phyloP scores from a whole-genome alignment of 768 basidiomycete species.

The Dacryopinax primogenitus region DNA sequence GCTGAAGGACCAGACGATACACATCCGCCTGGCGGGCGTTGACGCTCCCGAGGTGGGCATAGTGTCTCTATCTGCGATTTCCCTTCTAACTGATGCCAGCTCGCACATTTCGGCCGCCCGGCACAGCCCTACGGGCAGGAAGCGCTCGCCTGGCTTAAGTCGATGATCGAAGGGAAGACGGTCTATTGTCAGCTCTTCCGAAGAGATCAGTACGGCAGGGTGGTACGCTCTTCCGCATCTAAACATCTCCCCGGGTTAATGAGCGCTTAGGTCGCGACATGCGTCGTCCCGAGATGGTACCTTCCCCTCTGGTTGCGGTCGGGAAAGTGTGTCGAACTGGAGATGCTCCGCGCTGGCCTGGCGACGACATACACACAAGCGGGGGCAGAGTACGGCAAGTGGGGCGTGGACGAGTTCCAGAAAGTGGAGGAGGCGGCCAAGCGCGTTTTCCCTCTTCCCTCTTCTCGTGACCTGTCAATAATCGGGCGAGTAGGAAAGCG shows the following conservation, averaged over 20 bases:
- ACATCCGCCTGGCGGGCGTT: slow-evolving; percentile 77
- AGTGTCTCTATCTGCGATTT: not conserved
- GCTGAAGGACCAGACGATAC: slow-evolving; percentile 66
- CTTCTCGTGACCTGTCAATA: not conserved
- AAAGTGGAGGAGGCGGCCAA: slow-evolving; percentile 51
- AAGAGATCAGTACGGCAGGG: slow-evolving; percentile 72
- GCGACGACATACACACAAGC: slow-evolving; percentile 62
- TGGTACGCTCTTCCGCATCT: slow-evolving; percentile 40
- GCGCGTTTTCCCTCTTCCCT: slow-evolving; percentile 30
- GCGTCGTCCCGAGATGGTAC: slow-evolving; percentile 41
- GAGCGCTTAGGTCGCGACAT: slow-evolving; percentile 48
- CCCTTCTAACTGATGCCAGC: slow-evolving; percentile 30
- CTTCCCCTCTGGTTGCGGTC: slow-evolving; percentile 39
- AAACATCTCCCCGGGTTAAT: not conserved
- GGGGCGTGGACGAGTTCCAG: slow-evolving; percentile 52
- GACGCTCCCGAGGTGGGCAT: slow-evolving; percentile 75
- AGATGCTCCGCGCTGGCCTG: slow-evolving; percentile 73
- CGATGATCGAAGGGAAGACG: slow-evolving; percentile 40
- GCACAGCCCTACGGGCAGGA: slow-evolving; percentile 66
- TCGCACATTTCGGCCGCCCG: slow-evolving; percentile 71
- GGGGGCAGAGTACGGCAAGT: slow-evolving; percentile 66
- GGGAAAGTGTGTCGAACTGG: slow-evolving; percentile 43
- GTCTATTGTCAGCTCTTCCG: slow-evolving; percentile 61
- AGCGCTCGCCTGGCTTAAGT: slow-evolving; percentile 57
- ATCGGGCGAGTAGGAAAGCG: slow-evolving; percentile 34